phyloP scores from a whole-genome alignment of 768 basidiomycete species.

The Mycena indigotica region DNA sequence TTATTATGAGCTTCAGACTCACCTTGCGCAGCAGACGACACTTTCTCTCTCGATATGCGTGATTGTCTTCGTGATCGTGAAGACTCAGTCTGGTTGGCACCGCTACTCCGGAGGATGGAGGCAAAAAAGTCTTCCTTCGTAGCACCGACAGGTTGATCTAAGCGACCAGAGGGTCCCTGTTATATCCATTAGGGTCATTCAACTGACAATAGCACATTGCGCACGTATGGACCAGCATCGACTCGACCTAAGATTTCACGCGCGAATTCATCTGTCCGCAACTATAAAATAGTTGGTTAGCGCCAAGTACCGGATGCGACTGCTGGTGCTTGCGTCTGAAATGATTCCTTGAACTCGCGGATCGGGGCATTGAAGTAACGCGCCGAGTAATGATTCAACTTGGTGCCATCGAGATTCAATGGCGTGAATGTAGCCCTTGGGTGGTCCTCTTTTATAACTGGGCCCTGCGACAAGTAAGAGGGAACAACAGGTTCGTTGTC shows the following conservation, averaged over 20 bases:
- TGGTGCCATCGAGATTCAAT: slow-evolving; percentile 92
- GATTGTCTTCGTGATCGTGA: slow-evolving; percentile 72
- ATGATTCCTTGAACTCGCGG: slow-evolving; percentile 63
- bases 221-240: slow-evolving; percentile 77
- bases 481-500: background rate
- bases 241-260: slow-evolving; percentile 76
- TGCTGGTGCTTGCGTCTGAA: slow-evolving; percentile 39
- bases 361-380: slow-evolving; percentile 73
- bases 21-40: slow-evolving; percentile 66
- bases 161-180: slow-evolving; percentile 71
- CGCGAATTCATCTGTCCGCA: slow-evolving; percentile 74
- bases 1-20: slow-evolving; percentile 16
- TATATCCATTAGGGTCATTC: no score
- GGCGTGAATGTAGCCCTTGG: slow-evolving; percentile 91
- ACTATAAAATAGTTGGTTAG: slow-evolving; percentile 16
- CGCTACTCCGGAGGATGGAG: slow-evolving; percentile 65
- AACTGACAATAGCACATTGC: no score
- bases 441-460: slow-evolving; percentile 81
- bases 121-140: slow-evolving; percentile 82
- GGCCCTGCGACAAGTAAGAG: slow-evolving; percentile 49
- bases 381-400: slow-evolving; percentile 86
- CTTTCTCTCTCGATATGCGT: slow-evolving; percentile 75
- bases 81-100: slow-evolving; percentile 49
- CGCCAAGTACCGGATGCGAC: background rate
- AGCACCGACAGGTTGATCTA: slow-evolving; percentile 58